phyloP scores from a whole-genome alignment of 1,139 yeast species.

The Geotrichum macrosporum region DNA sequence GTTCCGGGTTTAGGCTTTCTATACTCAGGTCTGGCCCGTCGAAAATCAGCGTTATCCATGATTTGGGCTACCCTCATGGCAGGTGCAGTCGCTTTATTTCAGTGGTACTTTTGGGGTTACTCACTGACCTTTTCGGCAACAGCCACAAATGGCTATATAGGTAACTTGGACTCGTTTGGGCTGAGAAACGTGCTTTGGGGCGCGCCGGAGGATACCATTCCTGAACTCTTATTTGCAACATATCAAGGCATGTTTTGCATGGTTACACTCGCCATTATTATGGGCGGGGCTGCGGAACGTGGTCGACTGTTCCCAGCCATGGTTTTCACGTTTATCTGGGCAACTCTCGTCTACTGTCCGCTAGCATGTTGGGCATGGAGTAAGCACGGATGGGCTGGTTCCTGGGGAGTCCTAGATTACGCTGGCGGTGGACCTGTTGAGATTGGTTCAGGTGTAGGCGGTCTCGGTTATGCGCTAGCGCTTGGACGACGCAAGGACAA shows the following conservation, averaged over 20 bases:
- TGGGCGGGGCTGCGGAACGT: slow-evolving; percentile 91
- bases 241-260: slow-evolving; percentile 90
- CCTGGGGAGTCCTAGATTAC: slow-evolving; percentile 88
- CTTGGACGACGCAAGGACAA: slow-evolving; percentile 76
- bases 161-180: slow-evolving; percentile 62
- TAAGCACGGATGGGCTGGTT: slow-evolving; percentile 80
- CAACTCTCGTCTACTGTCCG: slow-evolving; percentile 91
- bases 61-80: slow-evolving; percentile 73
- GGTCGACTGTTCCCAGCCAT: slow-evolving; percentile 83
- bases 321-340: slow-evolving; percentile 80
- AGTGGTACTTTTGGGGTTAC: slow-evolving; percentile 98
- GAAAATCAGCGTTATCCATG: slow-evolving; percentile 78
- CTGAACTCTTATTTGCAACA: slow-evolving; percentile 76
- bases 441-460: slow-evolving; percentile 84
- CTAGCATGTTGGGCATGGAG: slow-evolving; percentile 95
- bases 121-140: slow-evolving; percentile 77
- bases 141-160: slow-evolving; percentile 80
- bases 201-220: slow-evolving; percentile 53
- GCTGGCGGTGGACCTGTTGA: slow-evolving; percentile 99
- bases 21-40: slow-evolving; percentile 77
- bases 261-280: slow-evolving; percentile 83
- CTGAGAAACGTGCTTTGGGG: slow-evolving; percentile 50
- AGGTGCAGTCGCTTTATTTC: slow-evolving; percentile 66
- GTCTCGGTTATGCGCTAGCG: slow-evolving; percentile 77
- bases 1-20: slow-evolving; percentile 81